Percentiles rank a stretch among this genome's conserved stretches.
These are phyloP conservation scores for Nicotiana noctiflora DNA, from an alignment of 257 asterid genomes.

Conservation along the genomic window DNA sequence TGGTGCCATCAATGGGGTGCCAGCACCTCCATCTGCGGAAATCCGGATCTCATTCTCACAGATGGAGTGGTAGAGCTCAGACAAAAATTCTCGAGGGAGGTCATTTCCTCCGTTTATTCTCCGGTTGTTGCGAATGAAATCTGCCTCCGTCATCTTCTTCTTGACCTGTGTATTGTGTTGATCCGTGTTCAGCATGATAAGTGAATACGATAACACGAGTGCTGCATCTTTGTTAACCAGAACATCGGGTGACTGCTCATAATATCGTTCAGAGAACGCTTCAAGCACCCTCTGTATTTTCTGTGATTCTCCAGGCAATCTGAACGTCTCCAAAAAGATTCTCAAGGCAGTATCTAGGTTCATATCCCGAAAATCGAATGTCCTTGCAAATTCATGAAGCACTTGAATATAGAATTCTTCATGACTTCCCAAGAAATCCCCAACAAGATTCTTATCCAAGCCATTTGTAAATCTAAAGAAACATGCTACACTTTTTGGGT, in stretches of 20 bases:
- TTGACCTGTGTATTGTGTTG: conserved; percentile 91
- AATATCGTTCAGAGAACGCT: conserved; percentile 88
- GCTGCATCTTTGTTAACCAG: conserved; percentile 88
- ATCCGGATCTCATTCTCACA: conserved; percentile 81
- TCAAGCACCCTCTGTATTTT: conserved; percentile 92
- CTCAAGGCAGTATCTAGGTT: conserved; percentile 85
- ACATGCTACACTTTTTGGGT: conserved; percentile 66
- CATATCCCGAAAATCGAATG: conserved; percentile 66
- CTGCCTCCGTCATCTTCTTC: conserved; percentile 94
- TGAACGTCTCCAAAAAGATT: conserved; percentile 76
- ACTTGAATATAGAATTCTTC: conserved; percentile 81
- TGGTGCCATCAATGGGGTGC: conserved; percentile 38
- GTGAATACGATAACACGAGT: conserved; percentile 74
- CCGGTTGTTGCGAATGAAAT: conserved; percentile 82
- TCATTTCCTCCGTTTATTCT: conserved; percentile 86
- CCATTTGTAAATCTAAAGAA: conserved; percentile 75
- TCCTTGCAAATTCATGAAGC: conserved; percentile 78
- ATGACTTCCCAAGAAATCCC: conserved; percentile 83
- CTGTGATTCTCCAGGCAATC: conserved; percentile 96
- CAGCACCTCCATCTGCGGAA: conserved; percentile 65
- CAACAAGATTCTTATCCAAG: conserved; percentile 69
- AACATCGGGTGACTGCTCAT: conserved; percentile 69
- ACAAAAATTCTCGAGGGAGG: conserved; percentile 79
- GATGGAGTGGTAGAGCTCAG: conserved; percentile 78
- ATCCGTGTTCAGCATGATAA: conserved; percentile 89